Percentiles rank a stretch among this genome's conserved stretches.
These are phyloP conservation scores for Gracilaria domingensis DNA, from an alignment of 23 red algal genomes.

Conservation along the genomic window DNA sequence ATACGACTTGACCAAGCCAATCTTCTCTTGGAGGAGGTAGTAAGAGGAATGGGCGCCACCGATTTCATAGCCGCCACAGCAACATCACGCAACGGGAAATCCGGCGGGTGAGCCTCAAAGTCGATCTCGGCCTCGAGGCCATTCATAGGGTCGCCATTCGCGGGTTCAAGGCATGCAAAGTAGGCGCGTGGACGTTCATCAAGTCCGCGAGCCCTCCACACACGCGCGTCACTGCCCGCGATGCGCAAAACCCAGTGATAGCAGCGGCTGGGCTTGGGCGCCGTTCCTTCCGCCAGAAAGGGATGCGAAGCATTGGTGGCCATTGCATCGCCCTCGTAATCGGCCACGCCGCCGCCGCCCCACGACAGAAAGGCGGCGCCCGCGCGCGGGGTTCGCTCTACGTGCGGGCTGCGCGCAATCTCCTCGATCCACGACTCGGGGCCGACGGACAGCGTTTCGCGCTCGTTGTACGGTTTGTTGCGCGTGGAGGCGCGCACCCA, in stretches of 20 bases:
- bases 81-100: slow-evolving; percentile 39
- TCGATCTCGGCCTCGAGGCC: slow-evolving; percentile 39
- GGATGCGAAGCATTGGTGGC: slow-evolving; percentile 62
- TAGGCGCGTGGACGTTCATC: slow-evolving; percentile 81
- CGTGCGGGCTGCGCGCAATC: slow-evolving; percentile 81
- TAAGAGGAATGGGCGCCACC: slow-evolving; percentile 72
- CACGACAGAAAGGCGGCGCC: slow-evolving; percentile 75
- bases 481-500: slow-evolving; percentile 61
- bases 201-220: slow-evolving; percentile 77
- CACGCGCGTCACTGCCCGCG: slow-evolving; percentile 47
- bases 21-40: slow-evolving; percentile 55
- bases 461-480: not conserved
- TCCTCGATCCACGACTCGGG: slow-evolving; percentile 79
- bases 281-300: slow-evolving; percentile 35
- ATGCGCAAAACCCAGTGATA: slow-evolving; percentile 73
- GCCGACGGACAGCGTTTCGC: slow-evolving; percentile 3
- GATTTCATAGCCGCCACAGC: slow-evolving; percentile 53
- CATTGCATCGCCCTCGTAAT: slow-evolving; percentile 82
- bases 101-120: slow-evolving; percentile 17
- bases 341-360: slow-evolving; percentile 84
- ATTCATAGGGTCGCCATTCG: slow-evolving; percentile 37
- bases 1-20: slow-evolving; percentile 79
- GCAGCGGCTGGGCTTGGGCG: slow-evolving; percentile 62
- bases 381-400: slow-evolving; percentile 61
- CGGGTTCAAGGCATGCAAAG: slow-evolving; percentile 79